A percentile compares a stretch with the other conserved stretches of the same genome.
phyloP scores from a whole-genome alignment of 2,329 filamentous ascomycete species.

The Calonectria pseudoreteaudii region DNA sequence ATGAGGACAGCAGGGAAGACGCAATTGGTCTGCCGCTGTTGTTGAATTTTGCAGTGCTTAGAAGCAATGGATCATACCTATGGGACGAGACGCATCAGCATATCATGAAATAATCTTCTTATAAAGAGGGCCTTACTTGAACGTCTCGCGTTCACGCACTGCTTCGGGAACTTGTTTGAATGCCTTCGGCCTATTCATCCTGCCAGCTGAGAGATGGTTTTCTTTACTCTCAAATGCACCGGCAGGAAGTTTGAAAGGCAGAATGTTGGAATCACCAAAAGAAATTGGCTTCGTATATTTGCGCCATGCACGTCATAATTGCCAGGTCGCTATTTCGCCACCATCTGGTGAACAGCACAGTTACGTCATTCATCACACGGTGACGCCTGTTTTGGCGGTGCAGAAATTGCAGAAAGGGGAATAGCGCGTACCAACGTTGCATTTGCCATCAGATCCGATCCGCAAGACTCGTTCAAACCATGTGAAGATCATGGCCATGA shows the following conservation, averaged over 20 bases:
- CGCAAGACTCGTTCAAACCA: neutral
- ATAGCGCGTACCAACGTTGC: neutral
- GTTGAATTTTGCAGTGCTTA: neutral
- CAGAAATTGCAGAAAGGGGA: neutral
- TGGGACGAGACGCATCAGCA: neutral
- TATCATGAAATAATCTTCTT: too few relatives aligned
- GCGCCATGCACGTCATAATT: neutral
- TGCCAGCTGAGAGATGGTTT: too few relatives aligned
- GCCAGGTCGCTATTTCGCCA: neutral
- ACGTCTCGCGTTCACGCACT: neutral
- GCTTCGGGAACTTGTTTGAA: neutral
- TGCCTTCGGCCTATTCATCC: neutral
- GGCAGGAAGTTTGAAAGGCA: neutral
- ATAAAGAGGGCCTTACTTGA: neutral
- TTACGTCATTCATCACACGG: neutral
- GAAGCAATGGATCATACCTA: neutral
- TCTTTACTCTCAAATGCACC: neutral
- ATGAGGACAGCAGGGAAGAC: conserved; percentile 39
- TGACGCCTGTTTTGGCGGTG: neutral
- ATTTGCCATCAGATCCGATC: neutral
- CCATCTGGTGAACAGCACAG: neutral
- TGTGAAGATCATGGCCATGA: neutral
- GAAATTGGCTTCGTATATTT: neutral
- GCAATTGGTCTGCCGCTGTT: conserved; percentile 40
- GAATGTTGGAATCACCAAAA: neutral